phyloP scores from a whole-genome alignment of 768 basidiomycete species.

The Mycena maculata region DNA sequence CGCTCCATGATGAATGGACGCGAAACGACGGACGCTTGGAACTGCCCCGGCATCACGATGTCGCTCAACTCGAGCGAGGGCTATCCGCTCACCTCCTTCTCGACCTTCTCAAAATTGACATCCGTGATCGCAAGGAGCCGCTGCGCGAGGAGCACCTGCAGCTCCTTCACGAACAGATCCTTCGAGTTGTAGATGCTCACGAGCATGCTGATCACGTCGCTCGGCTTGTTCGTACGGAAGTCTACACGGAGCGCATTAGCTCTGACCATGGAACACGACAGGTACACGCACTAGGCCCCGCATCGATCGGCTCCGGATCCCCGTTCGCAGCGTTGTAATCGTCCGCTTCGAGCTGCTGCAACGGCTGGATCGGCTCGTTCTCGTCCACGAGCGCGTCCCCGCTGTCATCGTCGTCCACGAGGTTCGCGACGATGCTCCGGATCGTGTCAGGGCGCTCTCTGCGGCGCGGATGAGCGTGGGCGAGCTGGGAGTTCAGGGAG shows the following conservation, averaged over 20 bases:
- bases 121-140: conserved; percentile 84
- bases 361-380: conserved; percentile 80
- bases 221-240: conserved; percentile 90
- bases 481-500: too few species aligned
- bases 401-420: conserved; percentile 83
- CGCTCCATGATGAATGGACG: conserved; percentile 17
- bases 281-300: conserved; percentile 80
- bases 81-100: conserved; percentile 81
- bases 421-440: conserved; percentile 88
- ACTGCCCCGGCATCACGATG: conserved; percentile 87
- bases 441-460: conserved; percentile 94
- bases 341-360: conserved; percentile 82
- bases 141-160: conserved; percentile 92
- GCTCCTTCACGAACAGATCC: conserved; percentile 94
- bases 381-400: conserved; percentile 88
- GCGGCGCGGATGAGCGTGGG: neutral
- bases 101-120: conserved; percentile 83
- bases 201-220: conserved; percentile 94
- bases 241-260: conserved; percentile 61
- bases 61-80: conserved; percentile 81
- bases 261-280: neutral
- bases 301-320: conserved; percentile 97
- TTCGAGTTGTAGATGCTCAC: conserved; percentile 98
- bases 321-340: conserved; percentile 93
- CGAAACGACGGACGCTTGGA: conserved; percentile 68